Conservation (phyloP, 1,284 basidiomycete species). For the Naganishia liquefaciens region DNA sequence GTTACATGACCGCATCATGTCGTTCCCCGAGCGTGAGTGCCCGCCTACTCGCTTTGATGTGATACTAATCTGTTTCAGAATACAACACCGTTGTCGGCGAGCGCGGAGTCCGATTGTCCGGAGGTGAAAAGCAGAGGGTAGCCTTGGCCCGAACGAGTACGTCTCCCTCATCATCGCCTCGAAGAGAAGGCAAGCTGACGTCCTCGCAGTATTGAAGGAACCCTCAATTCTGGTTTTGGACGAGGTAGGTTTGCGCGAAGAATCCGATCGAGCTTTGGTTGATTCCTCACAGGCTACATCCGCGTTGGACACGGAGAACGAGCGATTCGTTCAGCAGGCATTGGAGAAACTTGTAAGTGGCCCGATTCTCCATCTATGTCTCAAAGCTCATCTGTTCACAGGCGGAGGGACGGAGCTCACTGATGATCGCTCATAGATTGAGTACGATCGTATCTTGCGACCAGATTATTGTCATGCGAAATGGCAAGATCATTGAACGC, state of each 20-base stretch:
- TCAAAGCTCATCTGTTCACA: constrained; percentile 17
- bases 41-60: not conserved
- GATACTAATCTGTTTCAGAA: constrained; percentile 21
- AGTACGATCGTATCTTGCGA: constrained; percentile 76
- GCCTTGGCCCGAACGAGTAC: constrained; percentile 74
- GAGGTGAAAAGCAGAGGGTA: constrained; percentile 81
- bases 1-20: constrained; percentile 74
- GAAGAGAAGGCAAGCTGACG: not conserved
- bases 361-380: not conserved
- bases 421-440: constrained; percentile 75
- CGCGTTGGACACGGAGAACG: constrained; percentile 77
- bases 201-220: constrained; percentile 62
- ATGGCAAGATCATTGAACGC: constrained; percentile 65
- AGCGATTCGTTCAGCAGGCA: constrained; percentile 80
- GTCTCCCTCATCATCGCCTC: not conserved
- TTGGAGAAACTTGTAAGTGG: constrained; percentile 64
- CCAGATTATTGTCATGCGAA: constrained; percentile 54
- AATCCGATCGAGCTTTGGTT: constrained; percentile 46
- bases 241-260: constrained; percentile 69
- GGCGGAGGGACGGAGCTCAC: constrained; percentile 64
- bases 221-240: constrained; percentile 80
- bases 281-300: constrained; percentile 35
- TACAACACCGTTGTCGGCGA: constrained; percentile 75
- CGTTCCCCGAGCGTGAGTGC: constrained; percentile 70
- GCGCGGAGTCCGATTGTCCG: constrained; percentile 69